These are phyloP conservation scores for Termitomyces sp. DNA, from an alignment of 768 basidiomycete species.

Conservation along the genomic window DNA sequence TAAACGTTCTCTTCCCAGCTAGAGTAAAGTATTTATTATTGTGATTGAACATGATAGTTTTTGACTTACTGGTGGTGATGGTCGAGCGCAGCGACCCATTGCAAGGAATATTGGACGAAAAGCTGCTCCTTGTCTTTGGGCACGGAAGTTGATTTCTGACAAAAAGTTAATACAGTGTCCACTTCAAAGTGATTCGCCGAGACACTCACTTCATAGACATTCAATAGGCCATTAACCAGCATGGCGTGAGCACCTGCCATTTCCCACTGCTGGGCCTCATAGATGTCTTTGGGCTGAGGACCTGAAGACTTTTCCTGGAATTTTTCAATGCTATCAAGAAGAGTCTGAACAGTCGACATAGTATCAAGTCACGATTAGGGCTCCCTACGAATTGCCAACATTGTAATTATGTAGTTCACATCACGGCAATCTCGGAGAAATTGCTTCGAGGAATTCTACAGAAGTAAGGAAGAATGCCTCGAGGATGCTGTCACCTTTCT, in stretches of 20 bases:
- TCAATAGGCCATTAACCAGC: slow-evolving; percentile 16
- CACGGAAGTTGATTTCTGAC: slow-evolving; percentile 10
- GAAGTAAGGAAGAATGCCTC: no score
- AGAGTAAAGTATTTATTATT: background rate
- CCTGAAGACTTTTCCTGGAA: slow-evolving; percentile 8
- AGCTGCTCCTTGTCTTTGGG: slow-evolving; percentile 7
- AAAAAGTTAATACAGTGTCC: background rate
- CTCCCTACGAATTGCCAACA: background rate
- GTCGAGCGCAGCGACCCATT: slow-evolving; percentile 17
- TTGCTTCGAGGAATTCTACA: no score
- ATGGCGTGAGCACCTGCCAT: slow-evolving; percentile 20
- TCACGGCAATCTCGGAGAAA: no score
- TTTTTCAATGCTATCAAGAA: slow-evolving; percentile 14
- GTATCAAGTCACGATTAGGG: background rate
- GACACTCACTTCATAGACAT: slow-evolving; percentile 15
- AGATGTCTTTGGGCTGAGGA: slow-evolving; percentile 17
- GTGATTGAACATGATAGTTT: background rate
- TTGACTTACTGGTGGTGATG: slow-evolving; percentile 18
- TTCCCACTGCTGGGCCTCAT: slow-evolving; percentile 18
- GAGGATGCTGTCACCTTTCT: no score
- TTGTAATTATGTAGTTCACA: no score
- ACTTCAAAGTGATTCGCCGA: background rate
- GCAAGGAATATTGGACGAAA: slow-evolving; percentile 18
- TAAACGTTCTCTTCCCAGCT: slow-evolving; percentile 20
- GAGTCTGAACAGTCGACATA: slow-evolving; percentile 15